Base-by-base conservation (phyloP, 2,329 filamentous ascomycete species). In the Colletotrichum trifolii region DNA sequence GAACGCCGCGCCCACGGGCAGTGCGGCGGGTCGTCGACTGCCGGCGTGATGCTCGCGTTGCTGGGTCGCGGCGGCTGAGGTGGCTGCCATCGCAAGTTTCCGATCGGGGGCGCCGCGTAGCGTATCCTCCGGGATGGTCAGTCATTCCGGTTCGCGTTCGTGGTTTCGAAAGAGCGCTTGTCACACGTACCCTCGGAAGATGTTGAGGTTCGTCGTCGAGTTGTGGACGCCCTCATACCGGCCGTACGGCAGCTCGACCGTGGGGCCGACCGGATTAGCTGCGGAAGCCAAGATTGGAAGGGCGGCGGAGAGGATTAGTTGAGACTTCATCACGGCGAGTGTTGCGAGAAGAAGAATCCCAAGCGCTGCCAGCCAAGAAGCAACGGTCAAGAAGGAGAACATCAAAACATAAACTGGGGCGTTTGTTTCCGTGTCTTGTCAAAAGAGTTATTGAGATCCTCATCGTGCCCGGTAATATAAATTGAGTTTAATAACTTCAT, bases 1-100 rank as follows among this genome's bases (percentile, higher is more conserved):
- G 54, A 57, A 4, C 54, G 54, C 15, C 54, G 48, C 9, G 60
- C 42, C 60, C 60, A 60, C 7, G 60, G 60, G 9, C 60, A 64
- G 5, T 25, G 60, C 7, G 60, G 60, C 10, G 60, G 60, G 42
- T 64, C 13, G 2, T 47, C 45, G 3, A 13, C 38, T 15, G 60
- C 55, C 2, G 42, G 35, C 36, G 48, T 64, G 33, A 48, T 39
- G 15, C 13, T n/a, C 3, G 8, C 38, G 8, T 13, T 53, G 17
- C 11, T 53, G 47, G n/a, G 10, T 15, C 36, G 25, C 33, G 55
- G 54, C 7, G 40, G 47, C 10, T 48, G 47, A 4, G 60, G 60
- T 13, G 12, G 60, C 33, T 60, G 47, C 60, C 48, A 64, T 42
- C 60, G 60, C 15, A 52, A 47, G 6, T 42, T 34, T 10, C 60